Evolutionary conservation across 257 asterid species (phyloP).

Genomic region (Ligustrum vulgare): DNA sequence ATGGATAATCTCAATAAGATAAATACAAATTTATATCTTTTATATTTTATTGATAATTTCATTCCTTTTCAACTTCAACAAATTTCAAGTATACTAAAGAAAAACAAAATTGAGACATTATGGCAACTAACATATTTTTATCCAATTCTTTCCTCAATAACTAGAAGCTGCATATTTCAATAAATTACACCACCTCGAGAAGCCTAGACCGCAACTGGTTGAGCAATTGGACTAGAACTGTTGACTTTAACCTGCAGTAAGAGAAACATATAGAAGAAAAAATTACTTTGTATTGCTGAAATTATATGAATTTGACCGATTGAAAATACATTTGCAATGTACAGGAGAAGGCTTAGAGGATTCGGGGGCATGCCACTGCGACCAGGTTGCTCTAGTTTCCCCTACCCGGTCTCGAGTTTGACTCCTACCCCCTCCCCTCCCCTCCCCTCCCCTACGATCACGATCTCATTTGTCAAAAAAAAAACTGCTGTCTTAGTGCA

Average conservation of each 20-base stretch:
- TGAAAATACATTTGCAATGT: slow-evolving; percentile 14
- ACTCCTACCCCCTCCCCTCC: no score
- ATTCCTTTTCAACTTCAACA: slow-evolving; percentile 22
- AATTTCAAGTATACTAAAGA: slow-evolving; percentile 23
- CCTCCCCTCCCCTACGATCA: no score
- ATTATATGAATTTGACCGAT: not conserved
- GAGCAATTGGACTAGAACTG: slow-evolving; percentile 53
- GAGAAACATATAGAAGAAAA: slow-evolving; percentile 4
- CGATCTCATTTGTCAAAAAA: no score
- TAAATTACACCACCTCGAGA: slow-evolving; percentile 19
- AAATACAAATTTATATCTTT: not conserved
- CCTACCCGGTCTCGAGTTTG: no score
- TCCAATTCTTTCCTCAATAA: slow-evolving; percentile 19
- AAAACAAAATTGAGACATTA: slow-evolving; percentile 36
- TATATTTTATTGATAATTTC: slow-evolving; percentile 15
- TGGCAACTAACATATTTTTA: not conserved
- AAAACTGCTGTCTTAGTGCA: slow-evolving; percentile 13
- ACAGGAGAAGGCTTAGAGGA: not conserved
- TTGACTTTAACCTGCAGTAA: slow-evolving; percentile 64
- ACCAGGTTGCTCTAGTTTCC: no score
- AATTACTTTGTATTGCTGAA: not conserved
- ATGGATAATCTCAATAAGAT: not conserved
- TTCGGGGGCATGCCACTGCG: no score
- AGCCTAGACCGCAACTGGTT: slow-evolving; percentile 65
- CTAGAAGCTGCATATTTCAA: slow-evolving; percentile 7